Conservation (phyloP, 179 eudicot species). For the Spergularia azorica region DNA sequence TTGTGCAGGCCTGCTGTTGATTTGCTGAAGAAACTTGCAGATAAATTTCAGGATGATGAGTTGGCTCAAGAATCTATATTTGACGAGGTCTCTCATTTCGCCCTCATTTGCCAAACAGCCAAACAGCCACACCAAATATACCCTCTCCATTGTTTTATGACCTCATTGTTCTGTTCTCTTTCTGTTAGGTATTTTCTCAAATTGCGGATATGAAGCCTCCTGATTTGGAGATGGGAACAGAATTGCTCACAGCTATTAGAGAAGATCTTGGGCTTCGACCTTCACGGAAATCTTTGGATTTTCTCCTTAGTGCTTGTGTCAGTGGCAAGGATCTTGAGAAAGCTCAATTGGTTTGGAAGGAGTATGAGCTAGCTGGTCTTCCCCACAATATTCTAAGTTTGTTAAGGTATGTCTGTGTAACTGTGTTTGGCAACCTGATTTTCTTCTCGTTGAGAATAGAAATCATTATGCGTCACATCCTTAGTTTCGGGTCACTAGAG, state of each 20-base stretch:
- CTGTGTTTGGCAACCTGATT: neutral
- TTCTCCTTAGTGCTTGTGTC: slow-evolving; percentile 79
- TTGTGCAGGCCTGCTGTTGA: slow-evolving; percentile 58
- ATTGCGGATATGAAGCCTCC: slow-evolving; percentile 58
- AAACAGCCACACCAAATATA: neutral
- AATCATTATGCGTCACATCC: too few species aligned
- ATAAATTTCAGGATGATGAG: slow-evolving; percentile 48
- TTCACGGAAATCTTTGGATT: slow-evolving; percentile 80
- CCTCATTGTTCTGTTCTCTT: slow-evolving; percentile 2
- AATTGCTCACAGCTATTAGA: slow-evolving; percentile 63
- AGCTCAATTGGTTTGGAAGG: slow-evolving; percentile 69
- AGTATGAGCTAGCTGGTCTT: slow-evolving; percentile 62
- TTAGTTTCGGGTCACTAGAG: neutral
- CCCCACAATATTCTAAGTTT: slow-evolving; percentile 68
- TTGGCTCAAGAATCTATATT: slow-evolving; percentile 57
- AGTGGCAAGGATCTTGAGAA: slow-evolving; percentile 57
- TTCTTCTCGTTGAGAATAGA: slow-evolving; percentile 5
- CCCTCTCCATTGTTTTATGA: slow-evolving; percentile 1
- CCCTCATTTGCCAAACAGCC: slow-evolving; percentile 1
- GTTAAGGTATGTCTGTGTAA: slow-evolving; percentile 68
- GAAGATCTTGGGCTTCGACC: slow-evolving; percentile 60
- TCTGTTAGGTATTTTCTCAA: slow-evolving; percentile 55
- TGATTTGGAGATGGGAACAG: slow-evolving; percentile 58
- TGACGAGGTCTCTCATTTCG: slow-evolving; percentile 59
- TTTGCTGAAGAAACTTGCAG: slow-evolving; percentile 64